phyloP scores from a whole-genome alignment of 2,329 filamentous ascomycete genomes.

The Plenodomus lindquistii region DNA sequence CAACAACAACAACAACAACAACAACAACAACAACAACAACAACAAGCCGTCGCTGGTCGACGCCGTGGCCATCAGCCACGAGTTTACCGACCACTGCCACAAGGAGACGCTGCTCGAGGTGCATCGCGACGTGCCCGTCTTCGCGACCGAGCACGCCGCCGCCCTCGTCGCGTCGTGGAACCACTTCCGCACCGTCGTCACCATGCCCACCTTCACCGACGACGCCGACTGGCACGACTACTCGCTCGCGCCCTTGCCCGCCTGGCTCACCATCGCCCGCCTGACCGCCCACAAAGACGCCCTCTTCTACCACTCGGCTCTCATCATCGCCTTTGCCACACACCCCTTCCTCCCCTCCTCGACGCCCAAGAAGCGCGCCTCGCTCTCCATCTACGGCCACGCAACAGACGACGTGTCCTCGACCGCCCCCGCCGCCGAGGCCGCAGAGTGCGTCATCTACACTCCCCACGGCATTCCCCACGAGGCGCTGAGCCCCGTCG shows the following conservation, averaged over 20 bases:
- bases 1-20: no score
- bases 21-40: no score
- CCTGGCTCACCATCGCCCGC: conserved; percentile 65
- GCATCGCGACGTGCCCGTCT: conserved; percentile 58
- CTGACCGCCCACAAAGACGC: conserved; percentile 59
- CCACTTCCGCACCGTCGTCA: conserved; percentile 62
- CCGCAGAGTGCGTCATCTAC: conserved; percentile 63
- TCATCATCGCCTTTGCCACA: conserved; percentile 60
- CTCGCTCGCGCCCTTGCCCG: conserved; percentile 54
- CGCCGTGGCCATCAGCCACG: conserved; percentile 63
- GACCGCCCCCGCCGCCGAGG: conserved; percentile 12
- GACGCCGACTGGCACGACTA: conserved; percentile 52
- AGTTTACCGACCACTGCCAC: conserved; percentile 72
- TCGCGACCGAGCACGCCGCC: conserved; percentile 62
- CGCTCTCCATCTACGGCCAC: conserved; percentile 36
- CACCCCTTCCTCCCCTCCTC: conserved; percentile 30
- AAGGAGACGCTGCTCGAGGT: conserved; percentile 63
- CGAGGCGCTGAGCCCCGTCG: conserved; percentile 51
- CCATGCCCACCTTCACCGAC: conserved; percentile 52
- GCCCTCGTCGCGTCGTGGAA: conserved; percentile 60
- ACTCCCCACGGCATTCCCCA: conserved; percentile 65
- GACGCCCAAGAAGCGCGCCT: conserved; percentile 36
- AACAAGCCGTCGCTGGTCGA: conserved; percentile 60
- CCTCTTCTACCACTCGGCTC: conserved; percentile 61
- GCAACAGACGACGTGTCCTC: conserved; percentile 25